These are phyloP conservation scores for Zanthoxylum bungeanum DNA, from an alignment of 345 rosid species.

Conservation along the genomic window DNA sequence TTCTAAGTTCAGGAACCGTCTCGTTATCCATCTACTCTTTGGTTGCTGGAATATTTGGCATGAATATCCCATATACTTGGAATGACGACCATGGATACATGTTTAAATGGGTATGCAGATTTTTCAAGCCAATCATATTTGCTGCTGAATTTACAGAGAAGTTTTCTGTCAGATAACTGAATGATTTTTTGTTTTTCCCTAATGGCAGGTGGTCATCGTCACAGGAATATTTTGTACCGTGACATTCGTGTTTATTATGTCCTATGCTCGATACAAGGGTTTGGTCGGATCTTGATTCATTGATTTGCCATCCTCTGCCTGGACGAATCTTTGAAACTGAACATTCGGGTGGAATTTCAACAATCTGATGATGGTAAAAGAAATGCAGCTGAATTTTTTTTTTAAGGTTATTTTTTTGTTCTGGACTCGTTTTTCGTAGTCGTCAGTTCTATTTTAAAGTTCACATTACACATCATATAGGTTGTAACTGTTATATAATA, in stretches of 20 bases:
- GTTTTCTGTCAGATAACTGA: not conserved
- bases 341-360: not conserved
- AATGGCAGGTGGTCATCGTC: constrained; percentile 57
- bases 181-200: not conserved
- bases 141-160: not conserved
- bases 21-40: constrained; percentile 61
- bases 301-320: not conserved
- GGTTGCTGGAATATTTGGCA: constrained; percentile 84
- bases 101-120: constrained; percentile 69
- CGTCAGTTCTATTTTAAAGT: not conserved
- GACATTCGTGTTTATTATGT: constrained; percentile 52
- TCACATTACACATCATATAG: not conserved
- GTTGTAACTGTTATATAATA: not conserved
- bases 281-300: constrained; percentile 71
- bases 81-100: constrained; percentile 60
- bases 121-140: not conserved
- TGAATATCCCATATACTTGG: constrained; percentile 96
- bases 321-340: not conserved
- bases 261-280: constrained; percentile 85
- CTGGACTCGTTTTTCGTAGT: not conserved
- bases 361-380: not conserved
- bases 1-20: constrained; percentile 74
- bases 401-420: no score
- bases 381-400: not conserved
- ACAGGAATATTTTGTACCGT: constrained; percentile 38